Percentiles rank a stretch among this genome's conserved stretches.
Conservation (phyloP, 1,284 basidiomycete genomes). For the Ceratorhiza oryzae-sativae region DNA sequence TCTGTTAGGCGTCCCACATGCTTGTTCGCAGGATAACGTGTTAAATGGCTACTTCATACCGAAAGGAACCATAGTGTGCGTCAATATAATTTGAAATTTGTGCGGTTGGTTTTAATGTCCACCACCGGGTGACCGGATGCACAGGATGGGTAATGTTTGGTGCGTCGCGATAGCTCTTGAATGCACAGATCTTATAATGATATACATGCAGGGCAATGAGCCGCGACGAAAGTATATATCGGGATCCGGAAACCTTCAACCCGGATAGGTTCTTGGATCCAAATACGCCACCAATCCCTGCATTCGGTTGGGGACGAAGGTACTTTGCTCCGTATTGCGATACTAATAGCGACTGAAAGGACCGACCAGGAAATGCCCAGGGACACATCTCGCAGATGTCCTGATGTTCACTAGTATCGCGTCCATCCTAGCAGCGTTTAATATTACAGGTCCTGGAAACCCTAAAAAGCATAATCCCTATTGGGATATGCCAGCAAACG, state of each 20-base stretch:
- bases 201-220: constrained; percentile 42
- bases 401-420: background rate
- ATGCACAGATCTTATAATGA: background rate
- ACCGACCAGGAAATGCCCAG: constrained; percentile 3
- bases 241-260: constrained; percentile 43
- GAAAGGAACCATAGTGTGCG: constrained; percentile 42
- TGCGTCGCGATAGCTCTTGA: background rate
- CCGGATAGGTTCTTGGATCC: constrained; percentile 46
- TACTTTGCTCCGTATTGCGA: background rate
- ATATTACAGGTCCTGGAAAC: background rate
- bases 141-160: constrained; percentile 7
- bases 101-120: background rate
- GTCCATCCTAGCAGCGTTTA: background rate
- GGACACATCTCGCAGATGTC: background rate
- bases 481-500: background rate
- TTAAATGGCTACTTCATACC: constrained; percentile 44
- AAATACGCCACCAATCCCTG: constrained; percentile 48
- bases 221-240: constrained; percentile 43
- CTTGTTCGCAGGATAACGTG: background rate
- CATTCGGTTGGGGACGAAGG: constrained; percentile 57
- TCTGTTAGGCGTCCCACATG: constrained; percentile 6
- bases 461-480: background rate
- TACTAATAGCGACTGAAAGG: background rate
- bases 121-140: background rate
- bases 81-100: constrained; percentile 35